phyloP scores from a whole-genome alignment of 805 yeast species.

The Kregervanrija delftensis region DNA sequence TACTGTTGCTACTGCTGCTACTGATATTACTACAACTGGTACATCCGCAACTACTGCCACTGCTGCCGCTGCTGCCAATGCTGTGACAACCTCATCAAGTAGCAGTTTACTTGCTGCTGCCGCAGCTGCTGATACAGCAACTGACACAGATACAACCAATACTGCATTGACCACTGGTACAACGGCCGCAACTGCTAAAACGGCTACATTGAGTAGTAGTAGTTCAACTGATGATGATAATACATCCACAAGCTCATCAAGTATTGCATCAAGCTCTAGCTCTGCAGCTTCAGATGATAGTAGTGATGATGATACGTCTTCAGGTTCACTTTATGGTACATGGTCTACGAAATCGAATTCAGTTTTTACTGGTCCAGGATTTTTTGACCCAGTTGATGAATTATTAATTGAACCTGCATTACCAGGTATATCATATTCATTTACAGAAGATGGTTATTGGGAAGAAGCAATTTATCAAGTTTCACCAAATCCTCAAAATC shows the following conservation, averaged over 20 bases:
- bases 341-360: constrained; percentile 93
- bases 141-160: constrained; percentile 8
- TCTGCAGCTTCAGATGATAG: constrained; percentile 6
- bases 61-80: neutral
- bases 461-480: constrained; percentile 88
- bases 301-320: constrained; percentile 1
- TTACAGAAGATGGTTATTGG: constrained; percentile 85
- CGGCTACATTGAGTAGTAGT: constrained; percentile 7
- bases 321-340: constrained; percentile 59
- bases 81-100: constrained; percentile 7
- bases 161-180: constrained; percentile 10
- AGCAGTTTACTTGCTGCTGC: constrained; percentile 6
- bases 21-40: neutral
- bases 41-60: neutral
- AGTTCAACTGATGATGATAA: constrained; percentile 3
- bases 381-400: constrained; percentile 94
- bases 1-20: constrained; percentile 3
- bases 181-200: constrained; percentile 5
- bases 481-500: constrained; percentile 60
- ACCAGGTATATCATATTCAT: constrained; percentile 90
- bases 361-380: constrained; percentile 95
- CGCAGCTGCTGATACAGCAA: constrained; percentile 6
- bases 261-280: neutral
- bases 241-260: neutral
- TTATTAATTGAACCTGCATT: constrained; percentile 89